phyloP scores from a whole-genome alignment of 768 basidiomycete species.

The Serendipita sp. region DNA sequence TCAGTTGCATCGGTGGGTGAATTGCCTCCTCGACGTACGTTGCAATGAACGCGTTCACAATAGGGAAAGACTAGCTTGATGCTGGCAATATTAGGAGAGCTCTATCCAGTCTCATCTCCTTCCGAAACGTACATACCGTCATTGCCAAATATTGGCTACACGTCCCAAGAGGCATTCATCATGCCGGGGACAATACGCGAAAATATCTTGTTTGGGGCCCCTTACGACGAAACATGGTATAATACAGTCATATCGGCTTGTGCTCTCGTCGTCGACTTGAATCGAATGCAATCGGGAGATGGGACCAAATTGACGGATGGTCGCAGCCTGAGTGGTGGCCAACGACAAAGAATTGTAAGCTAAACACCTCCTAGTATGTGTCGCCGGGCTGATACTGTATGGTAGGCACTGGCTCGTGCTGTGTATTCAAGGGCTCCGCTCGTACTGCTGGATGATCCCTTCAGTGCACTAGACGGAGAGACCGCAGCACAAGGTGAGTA shows the following conservation, averaged over 20 bases:
- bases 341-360: slow-evolving; percentile 4
- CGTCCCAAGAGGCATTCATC: slow-evolving; percentile 24
- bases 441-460: background rate
- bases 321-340: slow-evolving; percentile 10
- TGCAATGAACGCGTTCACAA: slow-evolving; percentile 5
- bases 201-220: slow-evolving; percentile 24
- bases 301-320: slow-evolving; percentile 15
- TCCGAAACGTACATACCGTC: slow-evolving; percentile 20
- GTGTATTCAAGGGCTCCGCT: background rate
- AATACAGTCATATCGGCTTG: slow-evolving; percentile 14
- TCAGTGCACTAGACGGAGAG: background rate
- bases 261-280: slow-evolving; percentile 21
- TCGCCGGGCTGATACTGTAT: background rate
- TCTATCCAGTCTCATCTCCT: slow-evolving; percentile 18
- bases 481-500: background rate
- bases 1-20: background rate
- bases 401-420: slow-evolving; percentile 1
- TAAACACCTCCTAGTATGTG: background rate
- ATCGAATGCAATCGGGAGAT: slow-evolving; percentile 22
- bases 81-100: slow-evolving; percentile 24
- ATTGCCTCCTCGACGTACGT: background rate
- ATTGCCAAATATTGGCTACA: slow-evolving; percentile 21
- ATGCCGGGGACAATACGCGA: slow-evolving; percentile 20
- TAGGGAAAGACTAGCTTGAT: slow-evolving; percentile 12
- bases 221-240: slow-evolving; percentile 21